Conservation (phyloP, 2,329 filamentous ascomycete species). For the Sarocladiaceae sp. region DNA sequence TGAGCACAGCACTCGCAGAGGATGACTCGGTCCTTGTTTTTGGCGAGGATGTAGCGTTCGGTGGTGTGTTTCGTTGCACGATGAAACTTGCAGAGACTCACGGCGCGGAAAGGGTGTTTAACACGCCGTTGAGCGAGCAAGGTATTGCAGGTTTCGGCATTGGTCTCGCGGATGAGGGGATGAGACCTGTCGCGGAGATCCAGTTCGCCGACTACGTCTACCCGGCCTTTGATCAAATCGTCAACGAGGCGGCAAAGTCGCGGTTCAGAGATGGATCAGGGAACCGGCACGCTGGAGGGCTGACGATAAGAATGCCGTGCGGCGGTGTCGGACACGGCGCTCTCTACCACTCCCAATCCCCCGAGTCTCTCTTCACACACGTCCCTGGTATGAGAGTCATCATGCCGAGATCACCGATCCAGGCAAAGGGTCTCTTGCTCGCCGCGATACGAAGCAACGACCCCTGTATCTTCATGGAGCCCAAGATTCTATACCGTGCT, state of each 20-base stretch:
- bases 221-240: constrained; percentile 87
- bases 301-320: constrained; percentile 86
- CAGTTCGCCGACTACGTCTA: constrained; percentile 95
- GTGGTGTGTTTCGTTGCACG: constrained; percentile 90
- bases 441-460: constrained; percentile 74
- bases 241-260: constrained; percentile 88
- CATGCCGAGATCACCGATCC: constrained; percentile 75
- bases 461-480: constrained; percentile 89
- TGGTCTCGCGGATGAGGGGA: constrained; percentile 81
- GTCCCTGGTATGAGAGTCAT: constrained; percentile 80
- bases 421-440: constrained; percentile 82
- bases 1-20: constrained; percentile 72
- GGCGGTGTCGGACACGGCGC: constrained; percentile 86
- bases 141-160: constrained; percentile 93
- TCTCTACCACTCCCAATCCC: constrained; percentile 82
- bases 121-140: constrained; percentile 90
- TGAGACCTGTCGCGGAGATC: constrained; percentile 89
- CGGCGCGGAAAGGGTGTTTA: constrained; percentile 86
- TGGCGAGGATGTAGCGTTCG: constrained; percentile 94
- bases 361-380: constrained; percentile 82
- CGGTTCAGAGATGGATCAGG: constrained; percentile 64
- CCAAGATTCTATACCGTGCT: constrained; percentile 86
- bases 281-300: constrained; percentile 60
- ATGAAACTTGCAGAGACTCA: constrained; percentile 86
- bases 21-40: constrained; percentile 88